These are phyloP conservation scores for Teunomyces barrocoloradensis DNA, from an alignment of 805 yeast genomes.

Conservation along the genomic window DNA sequence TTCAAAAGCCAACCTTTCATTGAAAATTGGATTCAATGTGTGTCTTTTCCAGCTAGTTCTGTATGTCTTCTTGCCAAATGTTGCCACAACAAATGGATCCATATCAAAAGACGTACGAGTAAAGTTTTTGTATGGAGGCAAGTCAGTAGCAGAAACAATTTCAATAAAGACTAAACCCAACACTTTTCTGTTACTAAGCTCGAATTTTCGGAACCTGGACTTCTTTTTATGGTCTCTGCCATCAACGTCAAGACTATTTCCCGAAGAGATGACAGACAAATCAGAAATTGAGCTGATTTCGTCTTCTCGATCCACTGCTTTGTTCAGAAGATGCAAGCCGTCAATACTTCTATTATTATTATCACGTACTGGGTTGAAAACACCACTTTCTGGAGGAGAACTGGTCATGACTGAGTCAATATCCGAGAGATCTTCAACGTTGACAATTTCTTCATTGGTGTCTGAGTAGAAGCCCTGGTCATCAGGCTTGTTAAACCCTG, in stretches of 20 bases:
- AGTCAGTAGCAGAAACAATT: conserved; percentile 65
- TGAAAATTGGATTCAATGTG: conserved; percentile 75
- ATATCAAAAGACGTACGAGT: conserved; percentile 82
- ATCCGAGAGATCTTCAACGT: conserved; percentile 27
- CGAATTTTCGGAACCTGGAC: conserved; percentile 27
- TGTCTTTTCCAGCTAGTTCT: conserved; percentile 84
- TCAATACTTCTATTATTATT: background rate
- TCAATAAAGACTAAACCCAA: conserved; percentile 78
- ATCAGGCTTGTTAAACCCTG: conserved; percentile 18
- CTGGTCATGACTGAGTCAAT: conserved; percentile 22
- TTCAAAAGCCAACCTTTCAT: conserved; percentile 79
- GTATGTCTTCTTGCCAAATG: conserved; percentile 85
- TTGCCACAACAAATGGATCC: conserved; percentile 94
- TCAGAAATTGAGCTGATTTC: conserved; percentile 21
- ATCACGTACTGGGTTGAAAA: background rate
- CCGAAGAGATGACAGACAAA: conserved; percentile 14
- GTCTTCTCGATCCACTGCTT: conserved; percentile 6
- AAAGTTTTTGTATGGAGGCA: conserved; percentile 74
- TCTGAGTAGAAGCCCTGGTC: conserved; percentile 42
- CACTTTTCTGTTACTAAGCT: conserved; percentile 38
- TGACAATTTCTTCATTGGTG: conserved; percentile 16
- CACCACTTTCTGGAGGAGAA: background rate
- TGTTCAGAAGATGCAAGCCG: background rate
- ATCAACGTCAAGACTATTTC: background rate
- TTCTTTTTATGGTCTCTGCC: conserved; percentile 4